phyloP scores from a whole-genome alignment of 2,329 filamentous ascomycete genomes.

The Colletotrichum acutatum region DNA sequence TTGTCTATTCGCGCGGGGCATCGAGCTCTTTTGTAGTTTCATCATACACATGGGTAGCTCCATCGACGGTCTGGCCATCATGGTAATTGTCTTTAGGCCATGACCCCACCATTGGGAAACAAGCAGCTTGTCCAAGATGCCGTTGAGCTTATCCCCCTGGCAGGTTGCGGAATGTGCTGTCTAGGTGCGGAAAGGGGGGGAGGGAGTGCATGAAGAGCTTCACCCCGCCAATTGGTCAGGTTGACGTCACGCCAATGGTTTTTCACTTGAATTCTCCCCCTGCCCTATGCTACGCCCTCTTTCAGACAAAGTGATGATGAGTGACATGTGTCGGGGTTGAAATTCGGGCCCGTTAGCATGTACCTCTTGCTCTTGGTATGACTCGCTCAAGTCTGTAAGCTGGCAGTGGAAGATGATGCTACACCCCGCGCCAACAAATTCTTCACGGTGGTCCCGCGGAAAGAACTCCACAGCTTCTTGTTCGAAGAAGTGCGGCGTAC shows the following conservation, averaged over 20 bases:
- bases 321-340: constrained; percentile 11
- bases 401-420: neutral
- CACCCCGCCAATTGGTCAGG: constrained; percentile 25
- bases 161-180: neutral
- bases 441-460: constrained; percentile 6
- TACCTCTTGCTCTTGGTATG: neutral
- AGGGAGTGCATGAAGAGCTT: neutral
- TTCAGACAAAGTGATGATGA: neutral
- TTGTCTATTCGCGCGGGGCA: neutral
- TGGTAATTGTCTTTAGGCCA: neutral
- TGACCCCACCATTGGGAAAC: constrained; percentile 21
- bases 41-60: neutral
- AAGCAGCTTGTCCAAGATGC: neutral
- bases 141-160: neutral
- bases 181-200: neutral
- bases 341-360: neutral
- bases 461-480: constrained; percentile 12
- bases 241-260: constrained; percentile 24
- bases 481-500: neutral
- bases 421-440: constrained; percentile 17
- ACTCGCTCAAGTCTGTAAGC: constrained; percentile 10
- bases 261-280: neutral
- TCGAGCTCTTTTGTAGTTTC: constrained; percentile 27
- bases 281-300: neutral
- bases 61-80: constrained; percentile 12